Evolutionary conservation across 2,329 filamentous ascomycete species (phyloP).

Genomic region (Herpotrichia juniperi): DNA sequence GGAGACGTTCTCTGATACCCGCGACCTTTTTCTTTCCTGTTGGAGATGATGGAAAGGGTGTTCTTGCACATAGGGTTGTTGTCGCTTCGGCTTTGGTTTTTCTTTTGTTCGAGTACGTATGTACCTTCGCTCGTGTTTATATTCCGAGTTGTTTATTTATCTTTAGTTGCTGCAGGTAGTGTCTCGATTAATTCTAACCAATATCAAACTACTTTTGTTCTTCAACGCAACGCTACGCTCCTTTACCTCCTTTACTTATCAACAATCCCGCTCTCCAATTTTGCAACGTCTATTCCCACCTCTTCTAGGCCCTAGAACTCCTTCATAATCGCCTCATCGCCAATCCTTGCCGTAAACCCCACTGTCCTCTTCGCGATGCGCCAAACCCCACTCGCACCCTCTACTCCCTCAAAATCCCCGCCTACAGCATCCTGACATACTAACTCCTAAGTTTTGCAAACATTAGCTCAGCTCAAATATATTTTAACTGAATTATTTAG

Average conservation of each 20-base stretch:
- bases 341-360: slow-evolving; percentile 44
- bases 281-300: no score
- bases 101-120: neutral
- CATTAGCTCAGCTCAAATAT: no score
- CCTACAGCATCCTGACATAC: slow-evolving; percentile 27
- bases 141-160: neutral
- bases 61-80: neutral
- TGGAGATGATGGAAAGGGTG: neutral
- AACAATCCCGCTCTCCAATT: neutral
- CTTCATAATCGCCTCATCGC: slow-evolving; percentile 43
- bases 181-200: no score
- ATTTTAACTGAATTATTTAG: no score
- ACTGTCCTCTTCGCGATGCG: slow-evolving; percentile 45
- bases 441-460: no score
- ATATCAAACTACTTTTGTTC: neutral
- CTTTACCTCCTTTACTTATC: neutral
- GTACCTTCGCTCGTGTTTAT: neutral
- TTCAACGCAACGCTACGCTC: neutral
- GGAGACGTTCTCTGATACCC: slow-evolving; percentile 3
- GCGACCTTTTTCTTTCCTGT: neutral
- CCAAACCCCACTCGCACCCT: slow-evolving; percentile 49
- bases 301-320: slow-evolving; percentile 27
- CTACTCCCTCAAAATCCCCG: slow-evolving; percentile 34
- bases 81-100: neutral
- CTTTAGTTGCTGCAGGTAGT: slow-evolving; percentile 1